A percentile compares a stretch with the other conserved stretches of the same genome.
Evolutionary conservation across 208 protist species (phyloP).

Genomic region (Trichomonas tenax): DNA sequence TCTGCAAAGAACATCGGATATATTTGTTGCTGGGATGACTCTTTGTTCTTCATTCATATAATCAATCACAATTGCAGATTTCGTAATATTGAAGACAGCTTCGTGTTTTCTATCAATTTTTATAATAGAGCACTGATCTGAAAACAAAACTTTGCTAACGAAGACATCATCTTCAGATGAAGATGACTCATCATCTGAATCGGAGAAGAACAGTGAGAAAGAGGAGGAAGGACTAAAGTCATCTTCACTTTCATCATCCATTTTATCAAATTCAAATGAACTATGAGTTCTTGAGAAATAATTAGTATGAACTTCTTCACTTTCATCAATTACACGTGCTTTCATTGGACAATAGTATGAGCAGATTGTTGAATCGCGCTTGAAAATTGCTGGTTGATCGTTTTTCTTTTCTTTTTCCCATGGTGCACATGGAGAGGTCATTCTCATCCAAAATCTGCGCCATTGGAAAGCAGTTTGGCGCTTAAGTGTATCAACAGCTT

Average conservation of each 20-base stretch:
- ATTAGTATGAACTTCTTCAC: neutral
- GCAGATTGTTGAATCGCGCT: neutral
- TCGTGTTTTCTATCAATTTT: neutral
- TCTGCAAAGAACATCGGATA: neutral
- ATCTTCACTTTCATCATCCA: neutral
- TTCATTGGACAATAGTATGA: neutral
- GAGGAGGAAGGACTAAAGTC: neutral
- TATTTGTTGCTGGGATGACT: neutral
- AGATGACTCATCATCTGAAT: neutral
- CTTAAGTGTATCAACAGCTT: neutral
- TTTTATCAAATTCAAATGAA: neutral
- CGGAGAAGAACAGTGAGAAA: neutral
- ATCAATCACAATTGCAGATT: neutral
- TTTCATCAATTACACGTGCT: neutral
- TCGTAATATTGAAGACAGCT: neutral
- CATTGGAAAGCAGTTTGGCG: neutral
- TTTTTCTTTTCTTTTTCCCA: neutral
- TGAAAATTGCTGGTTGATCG: neutral
- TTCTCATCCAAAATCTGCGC: neutral
- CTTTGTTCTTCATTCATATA: neutral
- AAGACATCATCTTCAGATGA: neutral
- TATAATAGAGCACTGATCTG: neutral
- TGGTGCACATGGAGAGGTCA: neutral
- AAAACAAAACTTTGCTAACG: neutral
- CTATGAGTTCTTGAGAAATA: neutral